Evolutionary conservation across 2,329 filamentous ascomycete genomes (phyloP).

Genomic region (Arthrobotrys musiformis): DNA sequence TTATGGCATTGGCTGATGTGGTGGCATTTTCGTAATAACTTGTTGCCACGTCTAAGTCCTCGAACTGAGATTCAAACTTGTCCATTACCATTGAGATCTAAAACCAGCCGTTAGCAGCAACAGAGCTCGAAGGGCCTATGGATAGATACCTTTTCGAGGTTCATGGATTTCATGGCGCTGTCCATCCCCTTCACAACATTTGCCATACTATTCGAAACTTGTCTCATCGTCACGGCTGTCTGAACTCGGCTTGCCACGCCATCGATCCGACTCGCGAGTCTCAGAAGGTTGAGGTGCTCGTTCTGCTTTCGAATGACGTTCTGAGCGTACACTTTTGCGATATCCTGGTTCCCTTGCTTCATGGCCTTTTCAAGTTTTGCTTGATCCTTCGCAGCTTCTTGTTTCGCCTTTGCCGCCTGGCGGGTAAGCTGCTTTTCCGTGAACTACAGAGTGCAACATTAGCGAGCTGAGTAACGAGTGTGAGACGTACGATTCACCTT

Average conservation of each 20-base stretch:
- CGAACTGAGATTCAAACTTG: conserved; percentile 71
- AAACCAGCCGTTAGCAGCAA: neutral
- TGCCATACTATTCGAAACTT: conserved; percentile 71
- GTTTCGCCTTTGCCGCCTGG: conserved; percentile 71
- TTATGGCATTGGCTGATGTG: conserved; percentile 78
- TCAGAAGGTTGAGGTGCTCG: conserved; percentile 71
- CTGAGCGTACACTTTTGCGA: conserved; percentile 73
- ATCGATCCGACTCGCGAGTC: conserved; percentile 70
- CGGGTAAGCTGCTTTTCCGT: conserved; percentile 73
- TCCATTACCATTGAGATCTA: conserved; percentile 75
- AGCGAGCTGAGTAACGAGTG: conserved; percentile 10
- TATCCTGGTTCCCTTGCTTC: conserved; percentile 70
- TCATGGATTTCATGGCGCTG: conserved; percentile 72
- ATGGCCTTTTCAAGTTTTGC: conserved; percentile 70
- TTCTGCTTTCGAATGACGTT: conserved; percentile 74
- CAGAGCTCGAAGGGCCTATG: neutral
- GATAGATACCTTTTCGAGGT: conserved; percentile 70
- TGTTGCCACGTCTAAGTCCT: conserved; percentile 66
- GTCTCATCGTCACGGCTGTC: conserved; percentile 72
- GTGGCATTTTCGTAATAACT: conserved; percentile 86
- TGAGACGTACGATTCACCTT: conserved; percentile 64
- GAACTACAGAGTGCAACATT: conserved; percentile 65
- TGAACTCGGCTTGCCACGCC: conserved; percentile 71
- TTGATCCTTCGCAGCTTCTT: conserved; percentile 72
- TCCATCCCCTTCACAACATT: conserved; percentile 73